These are phyloP conservation scores for Epichloe baconii DNA, from an alignment of 2,329 filamentous ascomycete genomes.

Conservation along the genomic window DNA sequence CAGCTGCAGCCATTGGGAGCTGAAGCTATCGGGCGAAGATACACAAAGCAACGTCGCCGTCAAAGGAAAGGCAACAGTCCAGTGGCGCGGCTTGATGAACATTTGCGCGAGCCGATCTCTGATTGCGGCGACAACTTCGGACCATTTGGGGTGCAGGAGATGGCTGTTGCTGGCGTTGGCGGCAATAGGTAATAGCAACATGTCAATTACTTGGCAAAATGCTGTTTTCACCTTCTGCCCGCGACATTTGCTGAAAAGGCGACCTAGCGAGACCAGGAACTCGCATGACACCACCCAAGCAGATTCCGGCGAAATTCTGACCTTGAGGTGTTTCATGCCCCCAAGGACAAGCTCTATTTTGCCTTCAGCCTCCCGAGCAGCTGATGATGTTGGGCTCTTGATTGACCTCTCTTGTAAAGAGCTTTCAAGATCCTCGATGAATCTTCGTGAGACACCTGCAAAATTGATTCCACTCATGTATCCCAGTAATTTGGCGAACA, in stretches of 20 bases:
- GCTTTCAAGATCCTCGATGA: constrained; percentile 65
- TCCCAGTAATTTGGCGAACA: constrained; percentile 87
- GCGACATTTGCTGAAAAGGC: constrained; percentile 72
- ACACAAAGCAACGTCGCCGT: constrained; percentile 80
- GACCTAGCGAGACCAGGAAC: constrained; percentile 70
- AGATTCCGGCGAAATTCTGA: constrained; percentile 60
- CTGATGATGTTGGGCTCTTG: constrained; percentile 47
- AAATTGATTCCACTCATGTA: constrained; percentile 94
- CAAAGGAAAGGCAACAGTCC: constrained; percentile 77
- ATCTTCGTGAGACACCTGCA: constrained; percentile 66
- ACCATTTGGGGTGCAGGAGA: constrained; percentile 73
- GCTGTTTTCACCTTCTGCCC: constrained; percentile 85
- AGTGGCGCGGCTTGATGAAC: constrained; percentile 84
- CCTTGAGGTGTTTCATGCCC: constrained; percentile 79
- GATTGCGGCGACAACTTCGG: constrained; percentile 66
- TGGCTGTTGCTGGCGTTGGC: constrained; percentile 64
- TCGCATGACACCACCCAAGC: constrained; percentile 81
- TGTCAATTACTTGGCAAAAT: constrained; percentile 85
- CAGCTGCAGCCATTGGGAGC: constrained; percentile 74
- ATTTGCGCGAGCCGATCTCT: constrained; percentile 70
- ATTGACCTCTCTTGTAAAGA: constrained; percentile 63
- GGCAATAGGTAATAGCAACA: constrained; percentile 74
- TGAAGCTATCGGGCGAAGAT: constrained; percentile 73
- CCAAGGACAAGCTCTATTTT: constrained; percentile 78
- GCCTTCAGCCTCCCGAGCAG: constrained; percentile 57